Conservation (phyloP, 2,329 filamentous ascomycete genomes). For the Beauveria sp. region DNA sequence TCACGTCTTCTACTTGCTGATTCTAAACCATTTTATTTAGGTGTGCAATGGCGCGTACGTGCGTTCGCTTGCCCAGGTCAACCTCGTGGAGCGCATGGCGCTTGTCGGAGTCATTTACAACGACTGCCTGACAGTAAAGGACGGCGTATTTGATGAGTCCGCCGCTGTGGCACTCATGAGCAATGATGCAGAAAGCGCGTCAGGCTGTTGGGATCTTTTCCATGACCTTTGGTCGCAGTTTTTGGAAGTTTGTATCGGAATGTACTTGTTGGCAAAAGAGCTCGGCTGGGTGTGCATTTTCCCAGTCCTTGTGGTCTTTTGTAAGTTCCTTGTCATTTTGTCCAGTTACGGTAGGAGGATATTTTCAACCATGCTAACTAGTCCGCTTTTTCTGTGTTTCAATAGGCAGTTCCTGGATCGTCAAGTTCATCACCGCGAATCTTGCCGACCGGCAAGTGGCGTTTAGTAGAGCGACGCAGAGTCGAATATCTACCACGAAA, state of each 20-base stretch:
- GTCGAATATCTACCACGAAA: conserved; percentile 7
- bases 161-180: conserved; percentile 14
- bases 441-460: conserved; percentile 10
- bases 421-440: conserved; percentile 9
- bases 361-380: neutral
- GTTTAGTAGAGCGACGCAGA: conserved; percentile 6
- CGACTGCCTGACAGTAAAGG: conserved; percentile 10
- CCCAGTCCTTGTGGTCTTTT: neutral
- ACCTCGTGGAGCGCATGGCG: neutral
- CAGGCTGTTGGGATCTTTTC: neutral
- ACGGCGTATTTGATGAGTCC: conserved; percentile 9
- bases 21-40: neutral
- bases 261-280: conserved; percentile 2
- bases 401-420: conserved; percentile 8
- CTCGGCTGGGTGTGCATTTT: conserved; percentile 7
- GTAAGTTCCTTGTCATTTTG: neutral
- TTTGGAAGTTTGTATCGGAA: conserved; percentile 5
- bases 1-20: neutral
- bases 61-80: neutral
- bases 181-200: conserved; percentile 8
- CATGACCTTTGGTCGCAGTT: conserved; percentile 9
- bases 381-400: neutral
- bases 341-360: neutral
- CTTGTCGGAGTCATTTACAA: conserved; percentile 12
- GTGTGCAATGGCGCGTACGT: conserved; percentile 5